Evolutionary conservation across 2,329 filamentous ascomycete genomes (phyloP).

Genomic region (Pseudogymnoascus sp.): DNA sequence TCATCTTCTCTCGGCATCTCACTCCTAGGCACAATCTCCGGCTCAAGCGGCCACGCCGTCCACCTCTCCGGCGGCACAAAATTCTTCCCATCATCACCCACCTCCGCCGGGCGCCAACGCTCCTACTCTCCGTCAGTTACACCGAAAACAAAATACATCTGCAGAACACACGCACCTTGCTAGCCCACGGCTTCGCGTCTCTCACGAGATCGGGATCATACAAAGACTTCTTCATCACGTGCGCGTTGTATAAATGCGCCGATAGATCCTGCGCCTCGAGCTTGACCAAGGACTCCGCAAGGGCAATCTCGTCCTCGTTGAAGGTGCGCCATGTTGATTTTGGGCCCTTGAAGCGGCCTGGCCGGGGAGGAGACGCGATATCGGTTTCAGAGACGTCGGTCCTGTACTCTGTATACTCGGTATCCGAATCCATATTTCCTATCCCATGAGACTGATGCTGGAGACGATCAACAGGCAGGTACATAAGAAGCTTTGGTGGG

Average conservation of each 20-base stretch:
- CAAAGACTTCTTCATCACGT: constrained; percentile 52
- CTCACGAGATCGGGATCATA: constrained; percentile 13
- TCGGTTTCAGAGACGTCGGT: constrained; percentile 1
- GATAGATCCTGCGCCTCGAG: constrained; percentile 58
- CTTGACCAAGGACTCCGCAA: constrained; percentile 54
- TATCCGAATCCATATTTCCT: background rate
- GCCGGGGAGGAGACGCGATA: constrained; percentile 33
- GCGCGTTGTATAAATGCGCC: constrained; percentile 71
- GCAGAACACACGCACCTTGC: constrained; percentile 22
- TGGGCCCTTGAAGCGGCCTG: constrained; percentile 65
- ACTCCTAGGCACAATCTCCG: constrained; percentile 47
- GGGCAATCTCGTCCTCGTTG: constrained; percentile 53
- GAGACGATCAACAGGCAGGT: background rate
- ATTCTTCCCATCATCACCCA: constrained; percentile 22
- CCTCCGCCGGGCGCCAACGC: constrained; percentile 30
- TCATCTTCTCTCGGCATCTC: constrained; percentile 45
- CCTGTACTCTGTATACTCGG: background rate
- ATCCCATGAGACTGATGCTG: background rate
- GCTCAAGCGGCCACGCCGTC: constrained; percentile 77
- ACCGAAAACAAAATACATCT: background rate
- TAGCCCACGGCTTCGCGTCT: constrained; percentile 28
- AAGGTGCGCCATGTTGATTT: constrained; percentile 56
- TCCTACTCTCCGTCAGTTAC: constrained; percentile 15
- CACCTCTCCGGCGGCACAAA: constrained; percentile 54
- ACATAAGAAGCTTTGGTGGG: background rate